Conservation (phyloP, 2,329 filamentous ascomycete genomes). For the Trichoderma hamatum region DNA sequence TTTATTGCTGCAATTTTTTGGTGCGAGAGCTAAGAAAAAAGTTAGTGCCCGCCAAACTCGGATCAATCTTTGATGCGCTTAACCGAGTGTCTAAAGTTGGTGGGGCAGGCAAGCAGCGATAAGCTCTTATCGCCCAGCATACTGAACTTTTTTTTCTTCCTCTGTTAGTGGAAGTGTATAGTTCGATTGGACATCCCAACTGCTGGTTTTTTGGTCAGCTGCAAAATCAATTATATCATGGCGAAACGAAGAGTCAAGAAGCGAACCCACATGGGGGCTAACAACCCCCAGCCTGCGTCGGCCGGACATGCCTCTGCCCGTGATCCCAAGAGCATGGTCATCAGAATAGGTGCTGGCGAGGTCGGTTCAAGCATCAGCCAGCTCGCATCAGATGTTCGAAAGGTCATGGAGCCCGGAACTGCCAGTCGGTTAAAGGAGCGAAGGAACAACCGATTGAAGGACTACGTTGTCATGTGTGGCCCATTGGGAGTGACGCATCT, state of each 20-base stretch:
- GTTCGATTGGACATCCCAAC: background rate
- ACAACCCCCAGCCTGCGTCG: constrained; percentile 59
- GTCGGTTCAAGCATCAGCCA: constrained; percentile 91
- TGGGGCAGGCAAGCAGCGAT: constrained; percentile 40
- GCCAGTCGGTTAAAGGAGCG: constrained; percentile 88
- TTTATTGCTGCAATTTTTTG: background rate
- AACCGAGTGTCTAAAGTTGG: constrained; percentile 35
- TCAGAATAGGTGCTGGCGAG: constrained; percentile 91
- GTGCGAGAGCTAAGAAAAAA: background rate
- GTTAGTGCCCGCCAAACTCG: background rate
- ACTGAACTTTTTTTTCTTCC: constrained; percentile 40
- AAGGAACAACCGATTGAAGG: constrained; percentile 81
- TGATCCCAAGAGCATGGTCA: constrained; percentile 95
- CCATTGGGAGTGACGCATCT: constrained; percentile 92
- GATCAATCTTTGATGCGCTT: constrained; percentile 5
- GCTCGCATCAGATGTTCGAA: constrained; percentile 85
- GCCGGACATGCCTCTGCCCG: constrained; percentile 65
- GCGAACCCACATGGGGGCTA: constrained; percentile 77
- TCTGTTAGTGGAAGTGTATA: background rate
- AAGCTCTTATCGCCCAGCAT: constrained; percentile 40
- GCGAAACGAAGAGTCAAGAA: constrained; percentile 83
- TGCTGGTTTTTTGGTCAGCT: constrained; percentile 13
- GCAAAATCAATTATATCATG: constrained; percentile 55
- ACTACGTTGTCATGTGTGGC: constrained; percentile 95
- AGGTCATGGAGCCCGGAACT: constrained; percentile 95